Conservation (phyloP, 2,329 filamentous ascomycete species). For the Aspergillus sp. region DNA sequence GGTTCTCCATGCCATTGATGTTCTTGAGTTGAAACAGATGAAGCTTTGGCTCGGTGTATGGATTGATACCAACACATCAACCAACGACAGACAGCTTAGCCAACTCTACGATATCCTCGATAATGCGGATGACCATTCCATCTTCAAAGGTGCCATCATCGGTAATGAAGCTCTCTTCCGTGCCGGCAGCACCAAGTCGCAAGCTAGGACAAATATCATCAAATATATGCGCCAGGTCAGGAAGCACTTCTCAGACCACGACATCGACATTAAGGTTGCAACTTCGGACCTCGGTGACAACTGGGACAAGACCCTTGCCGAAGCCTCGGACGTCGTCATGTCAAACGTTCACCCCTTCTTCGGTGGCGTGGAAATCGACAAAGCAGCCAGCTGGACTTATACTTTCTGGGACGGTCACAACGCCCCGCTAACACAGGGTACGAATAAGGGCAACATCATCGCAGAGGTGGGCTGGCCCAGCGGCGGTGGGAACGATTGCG, state of each 20-base stretch:
- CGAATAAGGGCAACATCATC: slow-evolving; percentile 72
- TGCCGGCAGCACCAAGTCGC: slow-evolving; percentile 52
- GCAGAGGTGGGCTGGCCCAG: slow-evolving; percentile 91
- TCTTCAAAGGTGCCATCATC: slow-evolving; percentile 62
- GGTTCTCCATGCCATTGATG: slow-evolving; percentile 78
- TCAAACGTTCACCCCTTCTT: slow-evolving; percentile 98
- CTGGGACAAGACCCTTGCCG: slow-evolving; percentile 71
- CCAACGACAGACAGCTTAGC: slow-evolving; percentile 75
- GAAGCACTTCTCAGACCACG: slow-evolving; percentile 66
- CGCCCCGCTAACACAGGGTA: slow-evolving; percentile 60
- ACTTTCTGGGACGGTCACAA: slow-evolving; percentile 76
- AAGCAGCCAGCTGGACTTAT: slow-evolving; percentile 78
- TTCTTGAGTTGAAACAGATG: slow-evolving; percentile 69
- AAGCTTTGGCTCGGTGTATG: slow-evolving; percentile 95
- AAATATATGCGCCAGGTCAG: slow-evolving; percentile 67
- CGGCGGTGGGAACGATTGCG: slow-evolving; percentile 76
- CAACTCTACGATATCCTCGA: slow-evolving; percentile 86
- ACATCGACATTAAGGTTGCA: slow-evolving; percentile 72
- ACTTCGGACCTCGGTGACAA: slow-evolving; percentile 88
- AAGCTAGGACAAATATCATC: slow-evolving; percentile 65
- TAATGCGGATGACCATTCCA: slow-evolving; percentile 39
- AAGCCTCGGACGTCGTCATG: slow-evolving; percentile 83
- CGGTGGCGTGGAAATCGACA: slow-evolving; percentile 67
- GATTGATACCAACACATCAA: slow-evolving; percentile 80
- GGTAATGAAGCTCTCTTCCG: slow-evolving; percentile 65